These are phyloP conservation scores for Fagopyrum homotropicum DNA, from an alignment of 148 eudicot genomes.

Conservation along the genomic window DNA sequence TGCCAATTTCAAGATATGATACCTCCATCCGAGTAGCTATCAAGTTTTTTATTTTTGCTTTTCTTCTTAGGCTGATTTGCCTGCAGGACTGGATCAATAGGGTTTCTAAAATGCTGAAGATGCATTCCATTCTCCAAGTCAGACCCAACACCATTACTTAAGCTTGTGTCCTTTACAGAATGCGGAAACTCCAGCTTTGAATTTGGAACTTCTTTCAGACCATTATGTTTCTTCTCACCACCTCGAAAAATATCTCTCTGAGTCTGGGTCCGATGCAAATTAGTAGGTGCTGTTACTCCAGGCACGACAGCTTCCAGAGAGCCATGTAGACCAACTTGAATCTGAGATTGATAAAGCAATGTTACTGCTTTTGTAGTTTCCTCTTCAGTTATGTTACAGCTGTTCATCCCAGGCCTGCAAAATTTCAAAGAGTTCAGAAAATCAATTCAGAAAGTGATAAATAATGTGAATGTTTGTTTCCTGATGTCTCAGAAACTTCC, in stretches of 20 bases:
- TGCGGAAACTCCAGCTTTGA: slow-evolving; percentile 18
- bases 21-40: slow-evolving; percentile 52
- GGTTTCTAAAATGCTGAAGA: slow-evolving; percentile 31
- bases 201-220: slow-evolving; percentile 39
- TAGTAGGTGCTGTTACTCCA: slow-evolving; percentile 26
- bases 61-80: slow-evolving; percentile 30
- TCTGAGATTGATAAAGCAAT: slow-evolving; percentile 34
- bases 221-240: slow-evolving; percentile 35
- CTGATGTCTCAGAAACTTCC: background rate
- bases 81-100: slow-evolving; percentile 29
- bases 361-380: slow-evolving; percentile 52
- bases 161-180: slow-evolving; percentile 31
- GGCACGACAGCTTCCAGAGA: slow-evolving; percentile 29
- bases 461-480: background rate
- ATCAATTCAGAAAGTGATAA: background rate
- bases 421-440: background rate
- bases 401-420: slow-evolving; percentile 81
- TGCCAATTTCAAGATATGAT: slow-evolving; percentile 5
- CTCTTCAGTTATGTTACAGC: slow-evolving; percentile 66
- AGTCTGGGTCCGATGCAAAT: slow-evolving; percentile 17
- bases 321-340: slow-evolving; percentile 25
- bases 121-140: slow-evolving; percentile 24
- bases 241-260: slow-evolving; percentile 15
- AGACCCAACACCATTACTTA: slow-evolving; percentile 29
- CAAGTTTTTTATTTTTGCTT: slow-evolving; percentile 35